Percentiles rank a stretch among this genome's conserved stretches.
Conservation (phyloP, 2,329 filamentous ascomycete genomes). For the Penicillium griseofulvum region DNA sequence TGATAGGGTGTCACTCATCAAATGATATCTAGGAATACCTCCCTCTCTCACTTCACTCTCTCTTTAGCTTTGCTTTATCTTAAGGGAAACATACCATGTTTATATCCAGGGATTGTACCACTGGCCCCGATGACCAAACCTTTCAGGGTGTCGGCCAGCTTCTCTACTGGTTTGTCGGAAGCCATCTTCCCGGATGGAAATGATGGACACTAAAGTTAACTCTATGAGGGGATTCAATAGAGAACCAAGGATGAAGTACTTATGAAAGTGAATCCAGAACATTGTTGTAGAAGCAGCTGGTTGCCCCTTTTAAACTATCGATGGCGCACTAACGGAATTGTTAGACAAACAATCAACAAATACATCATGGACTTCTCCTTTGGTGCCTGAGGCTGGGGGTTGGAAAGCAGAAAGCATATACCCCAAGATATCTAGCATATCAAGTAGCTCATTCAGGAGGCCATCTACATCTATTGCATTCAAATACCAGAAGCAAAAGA, state of each 20-base stretch:
- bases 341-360: constrained; percentile 2
- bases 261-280: not conserved
- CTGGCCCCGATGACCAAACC: constrained; percentile 51
- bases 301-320: not conserved
- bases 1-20: not conserved
- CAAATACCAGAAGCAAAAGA: not conserved
- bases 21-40: not conserved
- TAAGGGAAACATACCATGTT: constrained; percentile 40
- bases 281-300: not conserved
- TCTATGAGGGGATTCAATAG: not conserved
- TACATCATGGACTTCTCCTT: not conserved
- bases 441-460: not conserved
- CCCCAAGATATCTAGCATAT: not conserved
- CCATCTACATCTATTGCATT: not conserved
- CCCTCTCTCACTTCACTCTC: too few relatives aligned
- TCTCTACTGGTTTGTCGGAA: not conserved
- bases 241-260: not conserved
- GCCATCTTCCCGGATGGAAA: not conserved
- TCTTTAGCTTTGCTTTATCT: not conserved
- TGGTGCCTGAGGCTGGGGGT: not conserved
- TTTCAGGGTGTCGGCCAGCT: constrained; percentile 5
- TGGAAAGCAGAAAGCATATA: too few relatives aligned
- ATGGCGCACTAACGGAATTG: not conserved
- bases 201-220: too few relatives aligned
- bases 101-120: constrained; percentile 54